A percentile compares a stretch with the other conserved stretches of the same genome.
phyloP scores from a whole-genome alignment of 805 yeast genomes.

The Saccharomycopsis sp. region DNA sequence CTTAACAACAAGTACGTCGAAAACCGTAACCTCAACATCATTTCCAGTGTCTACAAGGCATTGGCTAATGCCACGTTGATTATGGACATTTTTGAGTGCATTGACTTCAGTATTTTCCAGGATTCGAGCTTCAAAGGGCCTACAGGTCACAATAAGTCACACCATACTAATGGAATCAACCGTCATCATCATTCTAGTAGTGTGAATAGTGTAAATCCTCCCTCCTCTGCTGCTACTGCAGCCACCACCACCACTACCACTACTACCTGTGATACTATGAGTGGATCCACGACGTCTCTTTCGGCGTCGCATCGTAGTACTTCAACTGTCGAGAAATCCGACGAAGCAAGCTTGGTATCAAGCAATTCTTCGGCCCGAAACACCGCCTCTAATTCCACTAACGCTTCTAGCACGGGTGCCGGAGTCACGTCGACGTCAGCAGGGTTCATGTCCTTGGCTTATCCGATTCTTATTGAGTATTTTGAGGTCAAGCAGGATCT shows the following conservation, averaged over 20 bases:
- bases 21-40: slow-evolving; percentile 45
- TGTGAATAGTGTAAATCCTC: not conserved
- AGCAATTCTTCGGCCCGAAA: not conserved
- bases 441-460: slow-evolving; percentile 15
- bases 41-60: slow-evolving; percentile 47
- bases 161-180: not conserved
- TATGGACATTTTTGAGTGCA: slow-evolving; percentile 49
- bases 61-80: slow-evolving; percentile 43
- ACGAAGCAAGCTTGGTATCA: not conserved
- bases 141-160: not conserved
- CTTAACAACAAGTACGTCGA: slow-evolving; percentile 32
- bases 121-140: not conserved
- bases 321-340: not conserved
- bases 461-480: slow-evolving; percentile 52
- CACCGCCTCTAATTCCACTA: not conserved
- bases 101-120: slow-evolving; percentile 51
- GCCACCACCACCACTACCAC: not conserved
- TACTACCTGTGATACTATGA: not conserved
- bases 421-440: not conserved
- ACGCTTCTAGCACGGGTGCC: not conserved
- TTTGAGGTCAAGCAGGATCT: slow-evolving; percentile 66
- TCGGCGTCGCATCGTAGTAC: not conserved
- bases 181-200: not conserved
- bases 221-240: not conserved
- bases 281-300: not conserved